Conservation (phyloP, 768 basidiomycete genomes). For the Plicaturopsis crispa region DNA sequence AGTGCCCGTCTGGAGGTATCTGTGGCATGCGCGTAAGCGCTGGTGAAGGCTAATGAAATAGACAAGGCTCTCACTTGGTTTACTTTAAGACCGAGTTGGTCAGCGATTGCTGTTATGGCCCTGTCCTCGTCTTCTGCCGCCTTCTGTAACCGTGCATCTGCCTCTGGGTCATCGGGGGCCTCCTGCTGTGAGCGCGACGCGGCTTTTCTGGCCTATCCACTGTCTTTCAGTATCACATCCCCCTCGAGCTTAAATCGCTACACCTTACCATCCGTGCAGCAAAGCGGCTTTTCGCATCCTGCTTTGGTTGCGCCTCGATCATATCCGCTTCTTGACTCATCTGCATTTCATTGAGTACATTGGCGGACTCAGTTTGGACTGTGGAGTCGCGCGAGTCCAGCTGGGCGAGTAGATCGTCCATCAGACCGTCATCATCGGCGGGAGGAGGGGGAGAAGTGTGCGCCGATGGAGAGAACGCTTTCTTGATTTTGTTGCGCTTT, state of each 20-base stretch:
- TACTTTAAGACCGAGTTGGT: constrained; percentile 56
- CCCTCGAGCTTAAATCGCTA: not conserved
- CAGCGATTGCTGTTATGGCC: constrained; percentile 56
- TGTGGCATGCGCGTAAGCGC: constrained; percentile 27
- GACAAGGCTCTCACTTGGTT: constrained; percentile 40
- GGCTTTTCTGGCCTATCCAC: constrained; percentile 60
- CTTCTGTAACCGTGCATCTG: constrained; percentile 49
- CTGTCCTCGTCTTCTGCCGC: constrained; percentile 65
- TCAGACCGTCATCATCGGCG: constrained; percentile 47
- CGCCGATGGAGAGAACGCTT: constrained; percentile 24
- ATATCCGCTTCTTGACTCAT: constrained; percentile 24
- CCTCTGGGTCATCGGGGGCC: constrained; percentile 45
- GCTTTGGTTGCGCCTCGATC: constrained; percentile 30
- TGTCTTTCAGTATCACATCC: not conserved
- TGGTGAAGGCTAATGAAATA: not conserved
- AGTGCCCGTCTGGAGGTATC: constrained; percentile 95
- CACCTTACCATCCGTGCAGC: constrained; percentile 62
- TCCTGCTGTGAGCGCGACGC: constrained; percentile 51
- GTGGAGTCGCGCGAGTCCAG: constrained; percentile 57
- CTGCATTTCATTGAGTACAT: constrained; percentile 41
- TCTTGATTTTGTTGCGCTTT: constrained; percentile 54
- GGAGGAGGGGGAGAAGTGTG: constrained; percentile 21
- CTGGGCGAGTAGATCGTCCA: constrained; percentile 72
- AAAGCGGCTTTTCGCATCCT: constrained; percentile 56
- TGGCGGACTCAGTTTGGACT: constrained; percentile 41